These are phyloP conservation scores for Aspergillus homomorphus DNA, from an alignment of 495 filamentous ascomycete genomes.

Conservation along the genomic window DNA sequence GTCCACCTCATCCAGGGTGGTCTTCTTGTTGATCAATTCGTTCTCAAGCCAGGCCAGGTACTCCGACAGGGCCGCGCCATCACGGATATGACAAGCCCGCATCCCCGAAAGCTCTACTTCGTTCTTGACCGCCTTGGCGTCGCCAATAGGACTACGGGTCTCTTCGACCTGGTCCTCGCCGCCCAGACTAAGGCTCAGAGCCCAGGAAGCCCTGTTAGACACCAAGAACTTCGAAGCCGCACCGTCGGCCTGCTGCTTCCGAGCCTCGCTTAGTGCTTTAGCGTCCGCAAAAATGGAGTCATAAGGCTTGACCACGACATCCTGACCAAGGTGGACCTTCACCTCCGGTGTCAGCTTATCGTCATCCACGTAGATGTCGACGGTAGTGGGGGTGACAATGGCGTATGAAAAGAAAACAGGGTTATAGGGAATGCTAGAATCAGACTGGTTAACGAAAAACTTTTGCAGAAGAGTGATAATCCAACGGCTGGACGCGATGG, in stretches of 20 bases:
- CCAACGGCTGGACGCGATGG: background rate
- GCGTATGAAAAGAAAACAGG: constrained; percentile 99
- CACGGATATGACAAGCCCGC: constrained; percentile 89
- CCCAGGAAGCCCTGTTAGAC: constrained; percentile 92
- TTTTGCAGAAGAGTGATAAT: background rate
- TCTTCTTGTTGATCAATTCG: constrained; percentile 70
- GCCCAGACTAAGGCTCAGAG: constrained; percentile 79
- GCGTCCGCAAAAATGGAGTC: constrained; percentile 77
- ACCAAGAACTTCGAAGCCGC: constrained; percentile 68
- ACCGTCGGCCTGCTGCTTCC: constrained; percentile 36
- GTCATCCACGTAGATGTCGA: constrained; percentile 80
- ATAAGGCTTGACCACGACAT: constrained; percentile 80
- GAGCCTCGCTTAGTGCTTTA: constrained; percentile 51
- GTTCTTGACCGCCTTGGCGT: constrained; percentile 98
- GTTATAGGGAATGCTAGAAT: constrained; percentile 83
- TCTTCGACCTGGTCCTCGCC: constrained; percentile 89
- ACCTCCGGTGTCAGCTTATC: constrained; percentile 71
- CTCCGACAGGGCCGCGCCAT: constrained; percentile 86
- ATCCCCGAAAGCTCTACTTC: constrained; percentile 88
- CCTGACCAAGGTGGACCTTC: constrained; percentile 65
- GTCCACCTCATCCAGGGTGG: constrained; percentile 79
- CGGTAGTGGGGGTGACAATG: constrained; percentile 74
- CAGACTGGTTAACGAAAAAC: constrained; percentile 6
- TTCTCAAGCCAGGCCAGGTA: constrained; percentile 98
- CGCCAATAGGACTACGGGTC: constrained; percentile 79